Conservation (phyloP, 2,329 filamentous ascomycete genomes). For the Sporothrix pallida region DNA sequence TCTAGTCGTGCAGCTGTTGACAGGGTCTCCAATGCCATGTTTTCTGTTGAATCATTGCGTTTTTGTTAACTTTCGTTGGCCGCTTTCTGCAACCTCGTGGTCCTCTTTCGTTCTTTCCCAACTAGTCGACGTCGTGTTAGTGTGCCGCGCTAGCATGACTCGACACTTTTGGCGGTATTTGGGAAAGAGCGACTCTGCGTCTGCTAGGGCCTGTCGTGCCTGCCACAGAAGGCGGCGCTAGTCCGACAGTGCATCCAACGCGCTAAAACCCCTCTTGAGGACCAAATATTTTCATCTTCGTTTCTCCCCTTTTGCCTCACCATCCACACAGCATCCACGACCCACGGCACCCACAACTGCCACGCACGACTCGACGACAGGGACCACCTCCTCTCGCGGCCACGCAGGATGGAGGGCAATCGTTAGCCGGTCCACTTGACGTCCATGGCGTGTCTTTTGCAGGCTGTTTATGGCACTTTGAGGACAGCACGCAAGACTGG, state of each 20-base stretch:
- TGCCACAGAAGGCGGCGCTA: background rate
- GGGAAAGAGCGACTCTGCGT: background rate
- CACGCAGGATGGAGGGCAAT: background rate
- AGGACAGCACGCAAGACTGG: background rate
- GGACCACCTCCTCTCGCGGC: background rate
- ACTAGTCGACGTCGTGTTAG: conserved; percentile 1
- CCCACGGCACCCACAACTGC: background rate
- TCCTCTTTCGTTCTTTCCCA: background rate
- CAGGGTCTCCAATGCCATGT: too few relatives aligned
- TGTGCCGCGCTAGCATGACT: conserved; percentile 17
- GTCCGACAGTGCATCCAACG: conserved; percentile 3
- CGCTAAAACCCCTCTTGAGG: background rate
- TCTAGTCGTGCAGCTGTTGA: background rate
- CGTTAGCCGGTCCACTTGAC: background rate
- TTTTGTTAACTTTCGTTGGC: background rate
- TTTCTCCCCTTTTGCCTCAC: background rate
- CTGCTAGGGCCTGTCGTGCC: background rate
- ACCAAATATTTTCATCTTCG: background rate
- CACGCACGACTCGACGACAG: background rate
- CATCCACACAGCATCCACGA: background rate
- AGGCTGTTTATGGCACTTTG: background rate
- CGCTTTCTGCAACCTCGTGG: background rate
- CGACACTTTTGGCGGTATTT: background rate
- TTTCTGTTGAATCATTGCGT: background rate
- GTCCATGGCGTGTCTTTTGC: background rate